Percentiles rank a stretch among this genome's conserved stretches.
Conservation (phyloP, 75 land plant species). For the Picea sitchensis region DNA sequence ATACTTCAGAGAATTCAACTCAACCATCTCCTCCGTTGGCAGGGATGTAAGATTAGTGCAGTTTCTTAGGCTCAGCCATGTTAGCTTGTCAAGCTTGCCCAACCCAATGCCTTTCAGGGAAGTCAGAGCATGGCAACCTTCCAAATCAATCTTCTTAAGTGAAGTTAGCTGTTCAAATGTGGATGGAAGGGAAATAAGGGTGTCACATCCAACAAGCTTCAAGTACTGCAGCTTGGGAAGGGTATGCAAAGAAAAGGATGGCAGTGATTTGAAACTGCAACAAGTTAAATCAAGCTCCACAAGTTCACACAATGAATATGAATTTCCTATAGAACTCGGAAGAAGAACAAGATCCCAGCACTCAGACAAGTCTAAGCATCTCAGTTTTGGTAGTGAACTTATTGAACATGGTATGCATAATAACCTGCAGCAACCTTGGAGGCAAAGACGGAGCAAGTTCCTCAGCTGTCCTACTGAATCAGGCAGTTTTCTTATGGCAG, state of each 20-base stretch:
- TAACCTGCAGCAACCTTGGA: constrained; percentile 23
- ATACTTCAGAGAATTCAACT: constrained; percentile 13
- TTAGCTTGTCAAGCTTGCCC: constrained; percentile 10
- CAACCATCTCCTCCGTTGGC: constrained; percentile 6
- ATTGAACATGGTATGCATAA: constrained; percentile 18
- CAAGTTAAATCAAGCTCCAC: constrained; percentile 16
- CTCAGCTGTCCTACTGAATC: constrained; percentile 14
- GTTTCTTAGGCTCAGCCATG: constrained; percentile 21
- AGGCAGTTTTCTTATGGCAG: constrained; percentile 25
- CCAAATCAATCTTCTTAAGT: constrained; percentile 25
- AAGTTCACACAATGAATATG: constrained; percentile 11
- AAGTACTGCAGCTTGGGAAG: constrained; percentile 20
- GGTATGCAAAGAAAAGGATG: constrained; percentile 16
- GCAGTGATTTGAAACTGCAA: constrained; percentile 19
- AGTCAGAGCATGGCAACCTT: constrained; percentile 15
- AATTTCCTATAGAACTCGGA: constrained; percentile 15
- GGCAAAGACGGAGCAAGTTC: constrained; percentile 13
- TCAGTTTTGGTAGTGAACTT: constrained; percentile 8
- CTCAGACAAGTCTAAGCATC: constrained; percentile 15
- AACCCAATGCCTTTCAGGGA: constrained; percentile 15
- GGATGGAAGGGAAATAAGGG: constrained; percentile 15
- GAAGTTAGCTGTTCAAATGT: constrained; percentile 16
- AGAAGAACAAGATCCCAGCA: constrained; percentile 26
- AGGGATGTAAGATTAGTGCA: constrained; percentile 9
- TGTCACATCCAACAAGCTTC: constrained; percentile 18